Evolutionary conservation across 2,329 filamentous ascomycete genomes (phyloP).

Genomic region (Apiospora sp.): DNA sequence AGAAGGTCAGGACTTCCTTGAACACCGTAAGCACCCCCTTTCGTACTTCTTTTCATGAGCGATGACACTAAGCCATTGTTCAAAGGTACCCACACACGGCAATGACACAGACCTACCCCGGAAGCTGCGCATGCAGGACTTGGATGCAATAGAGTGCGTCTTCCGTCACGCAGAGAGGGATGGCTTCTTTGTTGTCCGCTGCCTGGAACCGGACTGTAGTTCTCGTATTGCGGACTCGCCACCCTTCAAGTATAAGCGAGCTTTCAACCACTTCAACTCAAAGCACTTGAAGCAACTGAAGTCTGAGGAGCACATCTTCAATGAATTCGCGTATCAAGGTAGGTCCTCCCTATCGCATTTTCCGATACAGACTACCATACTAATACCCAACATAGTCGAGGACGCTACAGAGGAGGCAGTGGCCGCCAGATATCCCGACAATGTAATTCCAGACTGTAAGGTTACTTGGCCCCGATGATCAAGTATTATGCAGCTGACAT

Average conservation of each 20-base stretch:
- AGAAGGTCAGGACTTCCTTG: background rate
- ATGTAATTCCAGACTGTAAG: slow-evolving; percentile 18
- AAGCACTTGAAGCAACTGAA: slow-evolving; percentile 35
- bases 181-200: slow-evolving; percentile 41
- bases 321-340: slow-evolving; percentile 40
- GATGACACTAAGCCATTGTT: background rate
- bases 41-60: background rate
- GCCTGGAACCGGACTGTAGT: slow-evolving; percentile 34
- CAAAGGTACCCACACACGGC: background rate
- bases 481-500: background rate
- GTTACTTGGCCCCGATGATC: background rate
- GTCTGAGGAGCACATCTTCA: slow-evolving; percentile 43
- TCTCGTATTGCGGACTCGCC: slow-evolving; percentile 36
- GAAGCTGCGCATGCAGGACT: slow-evolving; percentile 39
- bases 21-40: background rate
- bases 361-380: background rate
- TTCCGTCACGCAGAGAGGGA: slow-evolving; percentile 37
- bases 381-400: slow-evolving; percentile 13
- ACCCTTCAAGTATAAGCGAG: slow-evolving; percentile 40
- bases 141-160: slow-evolving; percentile 40
- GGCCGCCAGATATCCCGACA: background rate
- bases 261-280: slow-evolving; percentile 40
- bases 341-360: background rate
- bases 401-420: slow-evolving; percentile 15
- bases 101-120: slow-evolving; percentile 30